These are phyloP conservation scores for Fusarium chlamydosporum DNA, from an alignment of 2,329 filamentous ascomycete genomes.

Conservation along the genomic window DNA sequence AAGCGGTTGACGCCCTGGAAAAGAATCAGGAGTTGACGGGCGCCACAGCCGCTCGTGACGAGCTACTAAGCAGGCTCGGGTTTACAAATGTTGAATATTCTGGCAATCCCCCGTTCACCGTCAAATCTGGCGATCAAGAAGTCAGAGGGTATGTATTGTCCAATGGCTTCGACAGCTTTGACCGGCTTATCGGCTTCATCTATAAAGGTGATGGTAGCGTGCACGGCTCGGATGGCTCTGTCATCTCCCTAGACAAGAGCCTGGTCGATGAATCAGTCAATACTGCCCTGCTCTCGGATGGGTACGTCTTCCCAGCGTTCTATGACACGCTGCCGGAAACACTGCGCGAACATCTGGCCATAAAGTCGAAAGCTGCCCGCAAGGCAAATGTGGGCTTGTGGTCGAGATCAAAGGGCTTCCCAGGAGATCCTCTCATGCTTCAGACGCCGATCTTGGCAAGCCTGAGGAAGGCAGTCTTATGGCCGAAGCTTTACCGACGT, in stretches of 20 bases:
- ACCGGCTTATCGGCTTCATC: background rate
- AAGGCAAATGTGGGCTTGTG: background rate
- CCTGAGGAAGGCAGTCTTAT: background rate
- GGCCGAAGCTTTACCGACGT: background rate
- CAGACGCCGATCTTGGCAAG: background rate
- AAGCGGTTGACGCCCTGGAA: background rate
- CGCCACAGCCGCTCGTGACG: background rate
- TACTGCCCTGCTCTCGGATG: background rate
- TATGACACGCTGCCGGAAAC: background rate
- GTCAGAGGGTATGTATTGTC: background rate
- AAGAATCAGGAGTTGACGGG: background rate
- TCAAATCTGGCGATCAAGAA: background rate
- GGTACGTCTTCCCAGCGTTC: slow-evolving; percentile 2
- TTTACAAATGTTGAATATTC: background rate
- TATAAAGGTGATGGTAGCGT: background rate
- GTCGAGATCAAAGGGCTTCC: background rate
- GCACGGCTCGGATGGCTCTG: slow-evolving; percentile 1
- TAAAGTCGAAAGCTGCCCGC: background rate
- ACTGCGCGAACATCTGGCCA: background rate
- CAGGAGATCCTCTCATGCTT: background rate
- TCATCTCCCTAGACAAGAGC: background rate
- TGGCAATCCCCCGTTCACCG: background rate
- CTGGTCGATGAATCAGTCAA: background rate
- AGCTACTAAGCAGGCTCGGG: background rate
- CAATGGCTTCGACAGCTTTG: background rate